Percentiles rank a stretch among this genome's conserved stretches.
These are phyloP conservation scores for Venturia oleaginea DNA, from an alignment of 2,329 filamentous ascomycete genomes.

Conservation along the genomic window DNA sequence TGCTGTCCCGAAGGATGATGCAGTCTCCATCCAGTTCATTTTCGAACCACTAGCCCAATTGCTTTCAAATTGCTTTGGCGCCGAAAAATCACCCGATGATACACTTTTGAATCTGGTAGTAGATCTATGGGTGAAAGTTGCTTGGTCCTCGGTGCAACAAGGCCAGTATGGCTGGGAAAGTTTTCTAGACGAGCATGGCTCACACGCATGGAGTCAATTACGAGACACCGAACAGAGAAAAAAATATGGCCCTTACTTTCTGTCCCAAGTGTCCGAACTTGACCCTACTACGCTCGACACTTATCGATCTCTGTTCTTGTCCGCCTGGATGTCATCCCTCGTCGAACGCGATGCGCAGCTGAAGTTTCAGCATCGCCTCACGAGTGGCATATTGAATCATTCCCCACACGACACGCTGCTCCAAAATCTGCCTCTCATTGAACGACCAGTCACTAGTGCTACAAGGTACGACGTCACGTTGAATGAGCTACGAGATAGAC, in stretches of 20 bases:
- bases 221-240: conserved; percentile 36
- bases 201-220: conserved; percentile 41
- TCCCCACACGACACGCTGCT: conserved; percentile 40
- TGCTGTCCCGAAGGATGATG: neutral
- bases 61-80: conserved; percentile 53
- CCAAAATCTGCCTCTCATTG: conserved; percentile 48
- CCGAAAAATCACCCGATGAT: conserved; percentile 47
- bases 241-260: conserved; percentile 37
- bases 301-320: conserved; percentile 36
- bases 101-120: conserved; percentile 41
- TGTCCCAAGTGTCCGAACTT: conserved; percentile 32
- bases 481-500: conserved; percentile 44
- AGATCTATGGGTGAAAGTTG: conserved; percentile 47
- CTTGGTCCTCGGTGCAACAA: conserved; percentile 36
- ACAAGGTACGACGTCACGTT: conserved; percentile 39
- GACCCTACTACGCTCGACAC: conserved; percentile 28
- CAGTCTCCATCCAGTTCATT: conserved; percentile 29
- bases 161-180: conserved; percentile 43
- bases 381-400: conserved; percentile 44
- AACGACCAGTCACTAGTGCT: conserved; percentile 16
- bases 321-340: conserved; percentile 45
- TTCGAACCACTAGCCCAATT: conserved; percentile 43
- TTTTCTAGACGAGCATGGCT: conserved; percentile 46
- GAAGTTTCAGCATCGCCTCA: conserved; percentile 52
- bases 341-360: conserved; percentile 52